phyloP scores from a whole-genome alignment of 2,329 filamentous ascomycete genomes.

The Dothidotthia symphoricarpi region DNA sequence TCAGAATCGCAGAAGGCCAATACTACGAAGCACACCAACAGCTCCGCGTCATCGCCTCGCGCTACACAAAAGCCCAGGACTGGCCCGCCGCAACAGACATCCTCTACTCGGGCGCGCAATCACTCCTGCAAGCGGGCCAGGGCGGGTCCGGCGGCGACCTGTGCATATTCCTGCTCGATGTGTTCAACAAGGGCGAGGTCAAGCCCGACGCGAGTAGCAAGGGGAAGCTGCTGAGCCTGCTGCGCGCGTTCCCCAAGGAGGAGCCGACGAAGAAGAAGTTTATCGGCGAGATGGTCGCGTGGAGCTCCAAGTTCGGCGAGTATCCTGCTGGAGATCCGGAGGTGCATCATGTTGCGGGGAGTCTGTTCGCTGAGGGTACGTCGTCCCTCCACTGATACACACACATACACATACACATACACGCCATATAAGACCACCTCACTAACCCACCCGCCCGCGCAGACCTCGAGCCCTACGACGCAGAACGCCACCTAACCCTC shows the following conservation, averaged over 20 bases:
- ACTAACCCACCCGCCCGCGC: not conserved
- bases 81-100: slow-evolving; percentile 85
- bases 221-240: slow-evolving; percentile 70
- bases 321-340: slow-evolving; percentile 91
- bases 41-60: slow-evolving; percentile 88
- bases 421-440: no score
- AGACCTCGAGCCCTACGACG: slow-evolving; percentile 90
- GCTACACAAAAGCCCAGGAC: slow-evolving; percentile 86
- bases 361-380: slow-evolving; percentile 75
- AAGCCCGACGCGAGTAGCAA: slow-evolving; percentile 72
- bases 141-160: slow-evolving; percentile 90
- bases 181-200: slow-evolving; percentile 83
- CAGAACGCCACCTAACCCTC: slow-evolving; percentile 82
- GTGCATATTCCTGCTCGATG: slow-evolving; percentile 81
- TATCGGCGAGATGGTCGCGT: slow-evolving; percentile 81
- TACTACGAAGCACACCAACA: slow-evolving; percentile 99
- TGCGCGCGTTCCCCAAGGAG: slow-evolving; percentile 75
- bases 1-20: slow-evolving; percentile 81
- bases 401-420: no score
- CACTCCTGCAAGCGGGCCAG: slow-evolving; percentile 87
- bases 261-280: slow-evolving; percentile 94
- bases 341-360: slow-evolving; percentile 86
- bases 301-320: slow-evolving; percentile 82
- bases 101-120: slow-evolving; percentile 76
- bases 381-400: no score